These are phyloP conservation scores for Botrytis cinerea DNA, from an alignment of 2,329 filamentous ascomycete genomes.

Conservation along the genomic window DNA sequence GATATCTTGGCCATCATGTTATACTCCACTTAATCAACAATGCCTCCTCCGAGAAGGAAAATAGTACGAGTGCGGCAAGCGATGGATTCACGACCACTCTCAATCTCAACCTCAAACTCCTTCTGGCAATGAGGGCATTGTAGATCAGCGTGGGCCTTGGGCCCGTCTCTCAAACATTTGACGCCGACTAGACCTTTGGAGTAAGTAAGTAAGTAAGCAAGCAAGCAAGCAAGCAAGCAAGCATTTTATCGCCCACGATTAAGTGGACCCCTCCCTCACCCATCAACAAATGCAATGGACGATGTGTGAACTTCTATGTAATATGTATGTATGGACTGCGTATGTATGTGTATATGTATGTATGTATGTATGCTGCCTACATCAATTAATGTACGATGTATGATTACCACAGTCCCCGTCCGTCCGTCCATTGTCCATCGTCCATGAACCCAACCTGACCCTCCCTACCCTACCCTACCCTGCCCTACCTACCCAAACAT, in stretches of 20 bases:
- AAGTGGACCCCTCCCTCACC: background rate
- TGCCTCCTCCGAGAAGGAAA: background rate
- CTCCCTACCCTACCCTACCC: background rate
- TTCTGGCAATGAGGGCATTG: background rate
- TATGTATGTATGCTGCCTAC: background rate
- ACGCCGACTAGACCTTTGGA: background rate
- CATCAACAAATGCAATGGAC: background rate
- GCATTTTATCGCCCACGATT: background rate
- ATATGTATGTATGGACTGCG: background rate
- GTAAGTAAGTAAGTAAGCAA: background rate
- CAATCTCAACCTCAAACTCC: background rate
- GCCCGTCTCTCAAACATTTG: background rate
- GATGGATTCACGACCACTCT: background rate
- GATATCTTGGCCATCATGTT: background rate
- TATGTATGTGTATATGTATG: background rate
- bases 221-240: too few relatives aligned
- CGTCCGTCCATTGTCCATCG: background rate
- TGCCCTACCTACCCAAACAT: background rate
- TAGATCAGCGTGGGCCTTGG: background rate
- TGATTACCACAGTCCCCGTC: background rate
- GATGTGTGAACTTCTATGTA: background rate
- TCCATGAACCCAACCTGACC: background rate
- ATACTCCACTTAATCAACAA: background rate
- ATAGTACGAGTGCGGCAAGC: background rate
- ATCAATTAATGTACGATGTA: background rate